Base-by-base conservation (phyloP, 2,329 filamentous ascomycete species). In the Paecilomyces niveus region DNA sequence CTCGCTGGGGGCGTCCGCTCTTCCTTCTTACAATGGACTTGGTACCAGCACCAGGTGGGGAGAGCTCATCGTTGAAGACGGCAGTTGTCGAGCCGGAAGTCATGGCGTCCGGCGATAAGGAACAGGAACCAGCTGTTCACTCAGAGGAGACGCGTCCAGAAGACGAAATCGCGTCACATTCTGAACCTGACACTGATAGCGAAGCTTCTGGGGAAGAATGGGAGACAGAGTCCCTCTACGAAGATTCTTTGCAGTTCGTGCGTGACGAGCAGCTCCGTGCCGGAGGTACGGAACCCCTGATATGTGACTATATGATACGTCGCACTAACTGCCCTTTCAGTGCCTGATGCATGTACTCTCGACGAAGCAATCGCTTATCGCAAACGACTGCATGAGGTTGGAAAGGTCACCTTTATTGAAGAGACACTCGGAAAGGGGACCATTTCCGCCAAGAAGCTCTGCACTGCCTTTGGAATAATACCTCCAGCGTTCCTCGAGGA, bases 401-500 rank as follows among this genome's bases (percentile, higher is more conserved):
- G 92, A n/a, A 89, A 89, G 22, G 83, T 85, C 61, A 82, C 87
- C 61, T 96, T 97, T 72, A 85, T 90, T 68, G 80, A 85, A 65
- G 82, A 86, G 65, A 92, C 88, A 32, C 80, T 95, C 55, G 84
- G 86, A 62, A 81, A 81, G 56, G 85, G 86, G 32, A 81, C 80
- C 55, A 86, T 94, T 70, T 87, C 88, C 21, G 89, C 89, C 57
- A 91, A 89, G 76, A 93, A 90, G 74, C 81, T 97, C 31, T 86
- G 93, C 70, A 92, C 90, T 8, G 92, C 91, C 13, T 97, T 97
- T 78, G 87, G 87, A 60, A 85, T 96, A 65, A 80, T 83, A 45
- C 85, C 89, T 51, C 90, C 90, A 2, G 73, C 79, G 39, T 92
- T 91, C 69, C 83, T 96, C 13, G 86, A 92, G 33, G 88, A 86